These are phyloP conservation scores for Digitaria exilis DNA, from an alignment of 202 grass and related monocot species.

Conservation along the genomic window DNA sequence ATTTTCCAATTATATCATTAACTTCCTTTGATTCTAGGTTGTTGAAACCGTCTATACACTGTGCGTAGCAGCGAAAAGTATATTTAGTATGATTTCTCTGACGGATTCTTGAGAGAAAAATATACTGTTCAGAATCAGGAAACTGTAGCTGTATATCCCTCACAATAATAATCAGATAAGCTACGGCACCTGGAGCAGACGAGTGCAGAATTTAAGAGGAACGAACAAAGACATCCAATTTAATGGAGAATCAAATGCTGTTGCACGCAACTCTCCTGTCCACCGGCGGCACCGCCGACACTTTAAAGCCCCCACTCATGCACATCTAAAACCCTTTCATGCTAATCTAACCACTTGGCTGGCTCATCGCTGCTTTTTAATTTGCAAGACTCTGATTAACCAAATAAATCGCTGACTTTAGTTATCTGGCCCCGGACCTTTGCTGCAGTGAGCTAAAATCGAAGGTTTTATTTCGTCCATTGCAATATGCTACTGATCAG, in stretches of 20 bases:
- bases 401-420: neutral
- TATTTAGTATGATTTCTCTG: neutral
- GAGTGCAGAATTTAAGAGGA: slow-evolving; percentile 3
- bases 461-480: neutral
- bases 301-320: slow-evolving; percentile 36
- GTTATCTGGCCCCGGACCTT: neutral
- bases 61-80: neutral
- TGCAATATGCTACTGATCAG: neutral
- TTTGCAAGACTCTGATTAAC: neutral
- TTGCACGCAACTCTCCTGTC: slow-evolving; percentile 29
- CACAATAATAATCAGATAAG: neutral
- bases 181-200: neutral
- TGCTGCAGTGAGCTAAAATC: neutral
- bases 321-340: neutral
- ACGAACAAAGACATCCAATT: slow-evolving; percentile 5
- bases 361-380: neutral
- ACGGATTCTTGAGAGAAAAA: neutral
- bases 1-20: neutral
- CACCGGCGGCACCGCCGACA: slow-evolving; percentile 53
- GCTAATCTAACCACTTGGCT: neutral
- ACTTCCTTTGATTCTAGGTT: neutral
- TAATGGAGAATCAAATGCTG: slow-evolving; percentile 19
- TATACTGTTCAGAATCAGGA: neutral
- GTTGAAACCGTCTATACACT: neutral
- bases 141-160: neutral